These are phyloP conservation scores for Lithospermum erythrorhizon DNA, from an alignment of 257 asterid genomes.

Conservation along the genomic window DNA sequence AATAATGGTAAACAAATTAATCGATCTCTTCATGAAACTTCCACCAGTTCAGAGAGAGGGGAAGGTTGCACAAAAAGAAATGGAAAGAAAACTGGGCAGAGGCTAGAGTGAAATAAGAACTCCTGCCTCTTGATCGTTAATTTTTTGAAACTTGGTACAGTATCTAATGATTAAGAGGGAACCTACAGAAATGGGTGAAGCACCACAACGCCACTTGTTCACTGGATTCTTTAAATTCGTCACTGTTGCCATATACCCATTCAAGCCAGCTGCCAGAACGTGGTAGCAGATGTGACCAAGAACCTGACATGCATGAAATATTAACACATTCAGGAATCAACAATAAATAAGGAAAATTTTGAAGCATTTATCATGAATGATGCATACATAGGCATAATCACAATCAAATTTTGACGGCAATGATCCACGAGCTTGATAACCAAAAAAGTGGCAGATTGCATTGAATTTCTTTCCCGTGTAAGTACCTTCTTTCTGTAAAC, in stretches of 20 bases:
- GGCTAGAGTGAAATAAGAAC: background rate
- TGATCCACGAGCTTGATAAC: constrained; percentile 18
- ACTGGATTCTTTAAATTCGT: constrained; percentile 12
- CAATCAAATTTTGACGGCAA: constrained; percentile 14
- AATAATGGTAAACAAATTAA: background rate
- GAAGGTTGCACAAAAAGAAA: background rate
- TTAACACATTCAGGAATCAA: background rate
- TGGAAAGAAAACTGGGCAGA: background rate
- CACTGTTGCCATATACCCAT: constrained; percentile 13
- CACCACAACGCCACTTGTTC: constrained; percentile 16
- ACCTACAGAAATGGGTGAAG: constrained; percentile 10
- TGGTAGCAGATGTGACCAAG: constrained; percentile 15
- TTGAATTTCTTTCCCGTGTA: constrained; percentile 15
- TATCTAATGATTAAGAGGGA: background rate
- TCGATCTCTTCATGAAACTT: background rate
- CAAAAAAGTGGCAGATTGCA: constrained; percentile 15
- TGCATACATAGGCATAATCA: constrained; percentile 13
- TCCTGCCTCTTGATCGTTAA: background rate
- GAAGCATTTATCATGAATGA: background rate
- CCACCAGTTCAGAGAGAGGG: constrained; percentile 1
- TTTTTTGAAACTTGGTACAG: background rate
- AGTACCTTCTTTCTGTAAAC: constrained; percentile 12
- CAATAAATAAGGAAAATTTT: background rate
- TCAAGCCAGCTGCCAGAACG: constrained; percentile 9
- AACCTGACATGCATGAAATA: constrained; percentile 4